Evolutionary conservation across 1,284 basidiomycete genomes (phyloP).

Genomic region (Trichosporon sp.): DNA sequence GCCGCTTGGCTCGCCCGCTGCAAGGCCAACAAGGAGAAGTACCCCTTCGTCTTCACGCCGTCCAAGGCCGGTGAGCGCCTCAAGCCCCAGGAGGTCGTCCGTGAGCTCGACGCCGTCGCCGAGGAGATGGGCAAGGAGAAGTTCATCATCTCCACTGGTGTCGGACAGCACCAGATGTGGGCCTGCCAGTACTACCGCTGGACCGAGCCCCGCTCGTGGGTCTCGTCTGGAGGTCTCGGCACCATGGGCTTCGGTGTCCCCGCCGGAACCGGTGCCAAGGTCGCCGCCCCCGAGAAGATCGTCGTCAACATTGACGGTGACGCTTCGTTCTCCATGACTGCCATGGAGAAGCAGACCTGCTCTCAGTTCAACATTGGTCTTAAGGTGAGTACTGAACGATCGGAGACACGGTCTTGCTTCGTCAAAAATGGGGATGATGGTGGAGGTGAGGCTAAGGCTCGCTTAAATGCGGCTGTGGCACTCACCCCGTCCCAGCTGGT

Average conservation of each 20-base stretch:
- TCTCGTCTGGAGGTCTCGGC: constrained; percentile 94
- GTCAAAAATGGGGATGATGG: neutral
- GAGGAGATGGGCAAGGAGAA: constrained; percentile 68
- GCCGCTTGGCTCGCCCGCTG: constrained; percentile 79
- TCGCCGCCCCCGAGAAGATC: constrained; percentile 86
- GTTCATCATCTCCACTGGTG: constrained; percentile 84
- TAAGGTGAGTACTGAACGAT: constrained; percentile 60
- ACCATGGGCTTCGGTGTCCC: constrained; percentile 98
- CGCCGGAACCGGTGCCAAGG: constrained; percentile 91
- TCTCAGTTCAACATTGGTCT: constrained; percentile 88
- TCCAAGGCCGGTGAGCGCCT: constrained; percentile 63
- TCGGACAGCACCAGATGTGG: constrained; percentile 99
- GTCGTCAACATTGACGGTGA: constrained; percentile 97
- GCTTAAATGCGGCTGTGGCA: neutral
- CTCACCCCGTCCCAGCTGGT: neutral
- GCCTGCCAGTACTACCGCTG: constrained; percentile 92
- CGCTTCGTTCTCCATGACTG: constrained; percentile 97
- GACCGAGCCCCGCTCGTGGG: constrained; percentile 79
- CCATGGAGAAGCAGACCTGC: constrained; percentile 96
- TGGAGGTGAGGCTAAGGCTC: neutral
- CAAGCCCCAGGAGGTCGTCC: constrained; percentile 96
- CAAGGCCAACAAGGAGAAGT: constrained; percentile 75
- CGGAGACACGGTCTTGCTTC: no score
- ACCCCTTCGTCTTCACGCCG: constrained; percentile 84
- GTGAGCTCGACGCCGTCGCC: constrained; percentile 78